phyloP scores from a whole-genome alignment of 2,329 filamentous ascomycete species.

The Plectosphaerella cucumerina region DNA sequence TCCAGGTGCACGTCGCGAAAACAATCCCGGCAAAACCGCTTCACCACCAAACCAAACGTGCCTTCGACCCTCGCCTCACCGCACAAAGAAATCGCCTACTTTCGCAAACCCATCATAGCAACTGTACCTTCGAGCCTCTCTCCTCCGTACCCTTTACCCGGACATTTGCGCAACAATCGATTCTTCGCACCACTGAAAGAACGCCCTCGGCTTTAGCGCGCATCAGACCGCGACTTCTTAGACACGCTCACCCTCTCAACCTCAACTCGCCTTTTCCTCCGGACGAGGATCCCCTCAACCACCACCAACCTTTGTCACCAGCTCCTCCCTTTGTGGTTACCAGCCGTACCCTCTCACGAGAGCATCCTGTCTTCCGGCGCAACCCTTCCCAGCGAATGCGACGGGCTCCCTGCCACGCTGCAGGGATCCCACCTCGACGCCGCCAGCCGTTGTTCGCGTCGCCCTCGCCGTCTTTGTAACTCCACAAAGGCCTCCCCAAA shows the following conservation, averaged over 20 bases:
- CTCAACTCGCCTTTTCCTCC: too few species aligned
- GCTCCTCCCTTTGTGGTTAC: too few species aligned
- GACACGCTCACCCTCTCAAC: too few species aligned
- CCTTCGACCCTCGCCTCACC: background rate
- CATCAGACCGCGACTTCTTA: background rate
- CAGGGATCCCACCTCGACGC: background rate
- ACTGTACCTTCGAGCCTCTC: background rate
- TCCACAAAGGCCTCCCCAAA: background rate
- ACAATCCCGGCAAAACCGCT: background rate
- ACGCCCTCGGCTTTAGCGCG: background rate
- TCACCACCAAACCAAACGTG: background rate
- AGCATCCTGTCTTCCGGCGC: background rate
- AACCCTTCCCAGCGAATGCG: background rate
- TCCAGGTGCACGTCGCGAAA: background rate
- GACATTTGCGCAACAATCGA: background rate
- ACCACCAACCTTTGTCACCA: too few species aligned
- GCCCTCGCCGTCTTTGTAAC: background rate
- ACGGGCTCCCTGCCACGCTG: background rate
- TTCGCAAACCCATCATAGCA: background rate
- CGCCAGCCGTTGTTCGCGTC: background rate
- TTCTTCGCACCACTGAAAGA: background rate
- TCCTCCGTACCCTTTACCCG: background rate
- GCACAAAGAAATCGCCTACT: background rate
- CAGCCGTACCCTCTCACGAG: background rate
- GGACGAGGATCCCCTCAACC: too few species aligned